Conservation (phyloP, 2,329 filamentous ascomycete species). For the Verticillium klebahnii region DNA sequence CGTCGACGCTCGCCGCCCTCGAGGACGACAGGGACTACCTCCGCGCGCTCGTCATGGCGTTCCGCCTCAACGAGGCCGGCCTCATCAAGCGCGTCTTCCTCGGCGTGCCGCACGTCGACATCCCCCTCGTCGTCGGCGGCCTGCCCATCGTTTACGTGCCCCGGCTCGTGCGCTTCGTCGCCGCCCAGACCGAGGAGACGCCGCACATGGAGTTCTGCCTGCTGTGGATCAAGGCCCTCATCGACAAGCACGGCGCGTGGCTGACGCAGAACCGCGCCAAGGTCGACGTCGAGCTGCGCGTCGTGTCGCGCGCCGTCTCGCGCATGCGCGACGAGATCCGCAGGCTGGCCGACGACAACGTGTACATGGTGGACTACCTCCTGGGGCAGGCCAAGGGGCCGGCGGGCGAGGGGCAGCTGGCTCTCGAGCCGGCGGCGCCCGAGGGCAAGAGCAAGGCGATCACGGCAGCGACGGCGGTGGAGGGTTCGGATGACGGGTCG, state of each 20-base stretch:
- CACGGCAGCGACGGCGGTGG: constrained; percentile 5
- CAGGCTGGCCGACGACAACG: constrained; percentile 79
- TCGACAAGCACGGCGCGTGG: constrained; percentile 80
- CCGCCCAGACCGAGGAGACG: constrained; percentile 79
- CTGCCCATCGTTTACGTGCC: constrained; percentile 84
- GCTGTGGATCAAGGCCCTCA: constrained; percentile 79
- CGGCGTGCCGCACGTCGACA: constrained; percentile 68
- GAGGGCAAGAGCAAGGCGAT: constrained; percentile 6
- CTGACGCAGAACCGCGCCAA: constrained; percentile 75
- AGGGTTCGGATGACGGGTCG: constrained; percentile 28
- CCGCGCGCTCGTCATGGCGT: constrained; percentile 93
- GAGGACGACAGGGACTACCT: constrained; percentile 71
- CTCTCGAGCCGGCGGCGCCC: constrained; percentile 14
- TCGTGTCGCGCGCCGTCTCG: constrained; percentile 74
- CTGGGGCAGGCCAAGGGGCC: constrained; percentile 36
- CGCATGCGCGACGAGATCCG: constrained; percentile 80
- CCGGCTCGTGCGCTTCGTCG: constrained; percentile 80
- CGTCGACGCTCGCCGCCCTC: constrained; percentile 68
- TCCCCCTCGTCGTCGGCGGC: constrained; percentile 71
- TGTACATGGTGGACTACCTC: constrained; percentile 84
- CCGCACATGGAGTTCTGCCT: constrained; percentile 95
- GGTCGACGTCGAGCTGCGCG: constrained; percentile 78
- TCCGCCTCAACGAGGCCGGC: constrained; percentile 83
- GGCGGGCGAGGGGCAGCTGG: constrained; percentile 16
- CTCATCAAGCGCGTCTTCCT: constrained; percentile 85